phyloP scores from a whole-genome alignment of 2,329 filamentous ascomycete genomes.

The Venturia pyrina region DNA sequence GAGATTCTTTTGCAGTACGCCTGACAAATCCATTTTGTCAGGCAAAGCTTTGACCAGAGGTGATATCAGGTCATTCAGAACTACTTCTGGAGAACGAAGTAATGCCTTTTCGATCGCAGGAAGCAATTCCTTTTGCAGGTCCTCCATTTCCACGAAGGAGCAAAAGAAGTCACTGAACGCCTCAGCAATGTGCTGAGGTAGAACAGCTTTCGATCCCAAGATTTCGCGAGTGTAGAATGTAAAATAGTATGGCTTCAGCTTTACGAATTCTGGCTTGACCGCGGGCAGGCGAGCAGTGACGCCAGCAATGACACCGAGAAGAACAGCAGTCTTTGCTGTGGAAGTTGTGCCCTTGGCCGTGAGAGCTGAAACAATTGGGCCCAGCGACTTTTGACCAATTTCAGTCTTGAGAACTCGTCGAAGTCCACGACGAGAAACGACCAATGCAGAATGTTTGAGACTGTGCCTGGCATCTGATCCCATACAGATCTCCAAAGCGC shows the following conservation, averaged over 20 bases:
- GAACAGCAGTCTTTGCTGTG: conserved; percentile 59
- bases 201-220: conserved; percentile 61
- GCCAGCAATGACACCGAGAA: conserved; percentile 79
- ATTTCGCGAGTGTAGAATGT: conserved; percentile 80
- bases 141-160: conserved; percentile 61
- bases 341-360: conserved; percentile 57
- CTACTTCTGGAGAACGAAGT: conserved; percentile 79
- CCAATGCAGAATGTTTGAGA: conserved; percentile 62
- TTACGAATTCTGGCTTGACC: conserved; percentile 52
- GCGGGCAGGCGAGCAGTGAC: conserved; percentile 65
- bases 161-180: conserved; percentile 75
- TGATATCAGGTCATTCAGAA: conserved; percentile 68
- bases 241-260: conserved; percentile 62
- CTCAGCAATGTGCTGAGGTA: conserved; percentile 62
- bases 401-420: conserved; percentile 58
- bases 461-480: conserved; percentile 52
- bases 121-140: conserved; percentile 65
- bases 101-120: conserved; percentile 82
- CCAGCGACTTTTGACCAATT: conserved; percentile 51
- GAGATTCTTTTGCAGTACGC: conserved; percentile 59
- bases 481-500: conserved; percentile 61
- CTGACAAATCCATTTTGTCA: conserved; percentile 63
- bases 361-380: conserved; percentile 54
- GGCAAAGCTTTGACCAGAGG: conserved; percentile 64
- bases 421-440: conserved; percentile 69